Evolutionary conservation across 352 stramenopile genomes (phyloP), one percentile per base, ranked within the genome.

Genomic region (Thraustochytrium striatum): DNA sequence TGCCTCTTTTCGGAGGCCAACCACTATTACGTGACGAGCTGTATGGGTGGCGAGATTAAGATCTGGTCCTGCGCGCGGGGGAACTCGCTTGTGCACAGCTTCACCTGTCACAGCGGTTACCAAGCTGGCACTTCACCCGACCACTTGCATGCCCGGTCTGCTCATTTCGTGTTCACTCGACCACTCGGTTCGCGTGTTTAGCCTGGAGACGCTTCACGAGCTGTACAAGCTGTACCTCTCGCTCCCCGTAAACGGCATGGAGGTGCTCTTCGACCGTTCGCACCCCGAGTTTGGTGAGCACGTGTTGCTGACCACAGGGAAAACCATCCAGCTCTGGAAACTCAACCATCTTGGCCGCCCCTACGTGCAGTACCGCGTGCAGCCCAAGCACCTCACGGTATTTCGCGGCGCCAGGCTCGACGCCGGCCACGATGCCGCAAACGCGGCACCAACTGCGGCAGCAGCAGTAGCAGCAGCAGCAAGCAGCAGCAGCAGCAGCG

Each of bases 21-120:
- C 30, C 65, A 68, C 2, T 75, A 75, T 70, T 41, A 55, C 7
- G 52, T 75, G 28, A 75, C 65, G 35, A 38, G 65, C 1, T 68
- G 65, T 32, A 38, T 38, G 21, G 3, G 65, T 28, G 65, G 65
- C 16, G 65, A 75, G 39, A 72, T 75, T 32, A 55, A 38, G 30
- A 38, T 75, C 5, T 75, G 65, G 65, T 62, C 65, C 7, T 30
- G 68, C 35, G 44, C 65, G 21, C 43, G 50, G 5, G 43, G 50
- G 3, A 7, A 75, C 30, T 30, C 35, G 2, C 52, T 75, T 21
- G 65, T 75, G 39, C 65, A 75, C 52, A 75, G 30, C 32, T 75
- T 75, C 52, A 39, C 33, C 47, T 21, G 44, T 3, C 65, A 70
- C 65, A 30, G 65, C 43, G 3, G 50, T 75, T 19, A 75, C 65